Conservation (phyloP, 2,329 filamentous ascomycete genomes). For the Cladosporium velox region DNA sequence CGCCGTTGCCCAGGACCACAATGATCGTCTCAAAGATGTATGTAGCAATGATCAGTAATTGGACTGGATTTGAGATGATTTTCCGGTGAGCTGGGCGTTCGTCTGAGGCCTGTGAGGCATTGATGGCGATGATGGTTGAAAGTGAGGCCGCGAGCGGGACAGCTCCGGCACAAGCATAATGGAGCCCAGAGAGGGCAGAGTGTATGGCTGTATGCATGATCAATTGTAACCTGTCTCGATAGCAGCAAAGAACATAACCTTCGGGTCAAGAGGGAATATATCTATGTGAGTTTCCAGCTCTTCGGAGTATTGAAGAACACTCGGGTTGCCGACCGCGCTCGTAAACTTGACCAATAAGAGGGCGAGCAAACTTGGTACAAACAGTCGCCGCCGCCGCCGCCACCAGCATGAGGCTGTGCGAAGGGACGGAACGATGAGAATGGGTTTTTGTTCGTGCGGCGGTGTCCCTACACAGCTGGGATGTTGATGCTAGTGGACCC, state of each 20-base stretch:
- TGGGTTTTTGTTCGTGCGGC: neutral
- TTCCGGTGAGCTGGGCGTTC: neutral
- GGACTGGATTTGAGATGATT: neutral
- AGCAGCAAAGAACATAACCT: neutral
- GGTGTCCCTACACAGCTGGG: neutral
- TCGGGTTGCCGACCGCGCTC: neutral
- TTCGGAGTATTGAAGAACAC: neutral
- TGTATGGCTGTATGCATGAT: neutral
- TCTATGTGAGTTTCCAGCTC: conserved; percentile 7
- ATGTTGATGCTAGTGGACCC: neutral
- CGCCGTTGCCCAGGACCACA: conserved; percentile 38
- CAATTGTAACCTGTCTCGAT: neutral
- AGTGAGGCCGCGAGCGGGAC: neutral
- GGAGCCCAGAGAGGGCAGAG: conserved; percentile 3
- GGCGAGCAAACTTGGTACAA: neutral
- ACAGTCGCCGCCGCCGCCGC: neutral
- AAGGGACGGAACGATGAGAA: neutral
- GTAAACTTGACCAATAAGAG: conserved; percentile 8
- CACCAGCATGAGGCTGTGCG: neutral
- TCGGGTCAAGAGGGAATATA: neutral
- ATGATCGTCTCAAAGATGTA: conserved; percentile 31
- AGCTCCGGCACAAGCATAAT: conserved; percentile 14
- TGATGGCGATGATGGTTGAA: neutral
- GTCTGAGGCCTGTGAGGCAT: neutral
- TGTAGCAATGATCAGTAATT: neutral